A percentile compares a stretch with the other conserved stretches of the same genome.
Evolutionary conservation across 768 basidiomycete genomes (phyloP).

Genomic region (Leccinum subgranulosum): DNA sequence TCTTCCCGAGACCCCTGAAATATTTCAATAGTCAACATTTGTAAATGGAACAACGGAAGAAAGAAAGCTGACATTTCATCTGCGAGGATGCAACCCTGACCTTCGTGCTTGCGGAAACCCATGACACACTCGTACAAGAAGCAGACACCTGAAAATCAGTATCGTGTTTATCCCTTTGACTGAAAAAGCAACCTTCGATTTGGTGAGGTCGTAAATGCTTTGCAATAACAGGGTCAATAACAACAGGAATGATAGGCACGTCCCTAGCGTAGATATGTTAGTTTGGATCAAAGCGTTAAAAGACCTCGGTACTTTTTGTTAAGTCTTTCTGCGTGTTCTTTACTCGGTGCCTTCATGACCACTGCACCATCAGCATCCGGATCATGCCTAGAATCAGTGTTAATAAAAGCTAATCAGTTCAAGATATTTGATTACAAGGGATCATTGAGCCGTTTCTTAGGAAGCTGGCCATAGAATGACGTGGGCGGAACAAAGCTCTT

Average conservation of each 20-base stretch:
- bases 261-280: constrained; percentile 40
- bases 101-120: constrained; percentile 88
- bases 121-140: constrained; percentile 97
- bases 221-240: constrained; percentile 83
- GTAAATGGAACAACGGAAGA: neutral
- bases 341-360: constrained; percentile 78
- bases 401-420: neutral
- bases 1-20: constrained; percentile 94
- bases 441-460: constrained; percentile 27
- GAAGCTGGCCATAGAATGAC: constrained; percentile 57
- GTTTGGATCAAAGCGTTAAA: neutral
- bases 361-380: constrained; percentile 74
- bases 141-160: constrained; percentile 52
- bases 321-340: constrained; percentile 59
- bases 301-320: constrained; percentile 59
- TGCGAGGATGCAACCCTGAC: constrained; percentile 92
- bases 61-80: constrained; percentile 77
- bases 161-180: neutral
- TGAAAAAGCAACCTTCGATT: constrained; percentile 58
- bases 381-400: constrained; percentile 55
- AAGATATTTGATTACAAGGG: constrained; percentile 18
- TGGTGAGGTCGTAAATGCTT: constrained; percentile 85
- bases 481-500: constrained; percentile 48
- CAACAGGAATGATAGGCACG: constrained; percentile 70
- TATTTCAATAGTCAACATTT: constrained; percentile 10